Evolutionary conservation across 2,329 filamentous ascomycete genomes (phyloP).

Genomic region (Eurotiales sp.): DNA sequence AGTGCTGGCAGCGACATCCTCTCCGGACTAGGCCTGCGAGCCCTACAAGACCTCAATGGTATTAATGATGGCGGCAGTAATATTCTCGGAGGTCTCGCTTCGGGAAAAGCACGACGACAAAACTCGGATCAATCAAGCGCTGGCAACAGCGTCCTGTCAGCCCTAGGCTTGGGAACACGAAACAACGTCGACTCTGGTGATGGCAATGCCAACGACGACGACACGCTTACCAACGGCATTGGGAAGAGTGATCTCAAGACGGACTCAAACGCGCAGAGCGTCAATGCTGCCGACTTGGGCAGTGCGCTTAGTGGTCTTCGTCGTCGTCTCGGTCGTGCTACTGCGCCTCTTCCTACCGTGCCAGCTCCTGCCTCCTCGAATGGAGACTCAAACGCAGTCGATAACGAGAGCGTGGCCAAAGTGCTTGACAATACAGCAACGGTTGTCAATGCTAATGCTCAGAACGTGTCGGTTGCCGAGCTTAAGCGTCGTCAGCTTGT

Average conservation of each 20-base stretch:
- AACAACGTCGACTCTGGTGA: background rate
- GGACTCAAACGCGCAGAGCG: background rate
- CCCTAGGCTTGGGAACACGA: background rate
- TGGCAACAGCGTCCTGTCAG: background rate
- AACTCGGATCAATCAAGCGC: background rate
- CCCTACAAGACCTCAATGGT: background rate
- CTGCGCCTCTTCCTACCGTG: too few species aligned
- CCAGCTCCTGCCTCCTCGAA: background rate
- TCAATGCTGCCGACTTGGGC: background rate
- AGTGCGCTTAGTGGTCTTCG: background rate
- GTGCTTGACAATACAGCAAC: background rate
- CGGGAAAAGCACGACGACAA: background rate
- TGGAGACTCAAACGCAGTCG: background rate
- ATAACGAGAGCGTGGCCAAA: background rate
- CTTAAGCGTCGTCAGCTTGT: background rate
- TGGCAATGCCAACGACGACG: background rate
- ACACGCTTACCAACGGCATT: background rate
- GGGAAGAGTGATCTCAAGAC: background rate
- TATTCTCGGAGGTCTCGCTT: background rate
- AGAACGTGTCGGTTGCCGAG: background rate
- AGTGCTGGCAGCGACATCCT: background rate
- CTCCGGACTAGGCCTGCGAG: background rate
- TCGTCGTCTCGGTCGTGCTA: too few species aligned
- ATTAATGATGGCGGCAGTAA: background rate
- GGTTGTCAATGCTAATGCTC: background rate